phyloP scores from a whole-genome alignment of 192 early-diverging fungal species.

The Entomortierella chlamydospora region DNA sequence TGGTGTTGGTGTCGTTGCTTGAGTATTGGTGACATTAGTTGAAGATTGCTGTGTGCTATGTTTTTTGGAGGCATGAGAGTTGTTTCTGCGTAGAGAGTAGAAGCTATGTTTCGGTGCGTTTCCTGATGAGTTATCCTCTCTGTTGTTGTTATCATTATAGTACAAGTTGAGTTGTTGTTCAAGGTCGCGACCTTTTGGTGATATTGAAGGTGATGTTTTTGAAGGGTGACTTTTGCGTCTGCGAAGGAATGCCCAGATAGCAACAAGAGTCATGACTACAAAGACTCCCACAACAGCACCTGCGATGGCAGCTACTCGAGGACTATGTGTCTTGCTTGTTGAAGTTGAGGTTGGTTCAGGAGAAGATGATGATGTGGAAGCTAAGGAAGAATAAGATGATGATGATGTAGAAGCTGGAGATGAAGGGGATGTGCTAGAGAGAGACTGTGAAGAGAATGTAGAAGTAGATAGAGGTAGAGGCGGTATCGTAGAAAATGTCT shows the following conservation, averaged over 20 bases:
- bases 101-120: not conserved
- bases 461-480: not conserved
- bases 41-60: not conserved
- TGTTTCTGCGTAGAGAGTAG: not conserved
- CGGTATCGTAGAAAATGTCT: not conserved
- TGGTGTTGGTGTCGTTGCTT: not conserved
- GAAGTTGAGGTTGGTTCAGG: conserved; percentile 1
- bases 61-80: not conserved
- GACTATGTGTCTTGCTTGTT: not conserved
- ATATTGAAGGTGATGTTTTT: conserved; percentile 12
- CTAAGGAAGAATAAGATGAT: not conserved
- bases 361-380: not conserved
- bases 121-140: not conserved
- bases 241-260: conserved; percentile 19
- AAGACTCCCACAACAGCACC: conserved; percentile 19
- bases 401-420: not conserved
- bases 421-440: not conserved
- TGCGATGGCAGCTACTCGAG: conserved; percentile 6
- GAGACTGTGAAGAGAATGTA: not conserved
- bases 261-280: conserved; percentile 12
- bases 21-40: not conserved
- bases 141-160: not conserved
- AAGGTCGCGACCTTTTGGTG: conserved; percentile 7
- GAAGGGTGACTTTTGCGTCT: conserved; percentile 7
- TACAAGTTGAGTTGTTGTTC: conserved; percentile 9